phyloP scores from a whole-genome alignment of 2,329 filamentous ascomycete species.

The Rutstroemia sp. region DNA sequence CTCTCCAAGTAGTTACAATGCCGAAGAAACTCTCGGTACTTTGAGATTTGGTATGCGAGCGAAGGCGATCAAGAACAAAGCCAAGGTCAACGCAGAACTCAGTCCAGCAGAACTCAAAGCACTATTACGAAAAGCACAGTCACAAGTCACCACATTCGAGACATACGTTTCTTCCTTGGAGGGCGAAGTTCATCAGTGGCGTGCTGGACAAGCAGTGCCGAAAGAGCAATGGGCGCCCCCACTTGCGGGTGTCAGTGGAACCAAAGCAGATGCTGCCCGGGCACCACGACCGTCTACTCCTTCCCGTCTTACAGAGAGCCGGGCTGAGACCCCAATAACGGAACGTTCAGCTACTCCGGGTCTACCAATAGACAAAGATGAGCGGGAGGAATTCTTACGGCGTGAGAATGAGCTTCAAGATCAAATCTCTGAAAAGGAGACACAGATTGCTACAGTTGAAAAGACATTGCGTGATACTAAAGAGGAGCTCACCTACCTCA shows the following conservation, averaged over 20 bases:
- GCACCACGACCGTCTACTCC: slow-evolving; percentile 50
- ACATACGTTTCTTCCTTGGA: slow-evolving; percentile 78
- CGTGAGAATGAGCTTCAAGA: slow-evolving; percentile 97
- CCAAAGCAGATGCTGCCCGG: slow-evolving; percentile 39
- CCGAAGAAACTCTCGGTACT: slow-evolving; percentile 86
- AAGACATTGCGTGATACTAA: slow-evolving; percentile 74
- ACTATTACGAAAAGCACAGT: slow-evolving; percentile 85
- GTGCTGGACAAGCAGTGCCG: slow-evolving; percentile 78
- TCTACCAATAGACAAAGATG: slow-evolving; percentile 86
- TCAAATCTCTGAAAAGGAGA: slow-evolving; percentile 89
- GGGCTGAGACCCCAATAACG: slow-evolving; percentile 60
- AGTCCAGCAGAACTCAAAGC: slow-evolving; percentile 92
- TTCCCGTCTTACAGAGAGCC: slow-evolving; percentile 49
- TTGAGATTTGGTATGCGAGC: slow-evolving; percentile 91
- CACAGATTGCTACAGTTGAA: slow-evolving; percentile 69
- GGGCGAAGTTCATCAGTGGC: slow-evolving; percentile 79
- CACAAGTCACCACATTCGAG: slow-evolving; percentile 82
- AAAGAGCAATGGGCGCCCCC: slow-evolving; percentile 80
- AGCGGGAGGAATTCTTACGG: slow-evolving; percentile 89
- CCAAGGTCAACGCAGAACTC: slow-evolving; percentile 97
- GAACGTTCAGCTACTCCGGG: slow-evolving; percentile 85
- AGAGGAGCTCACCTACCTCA: slow-evolving; percentile 77
- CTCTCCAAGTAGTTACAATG: slow-evolving; percentile 98
- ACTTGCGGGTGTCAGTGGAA: slow-evolving; percentile 46
- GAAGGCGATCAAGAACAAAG: slow-evolving; percentile 99